phyloP scores from a whole-genome alignment of 2,329 filamentous ascomycete species.

The Colletotrichum phormii region DNA sequence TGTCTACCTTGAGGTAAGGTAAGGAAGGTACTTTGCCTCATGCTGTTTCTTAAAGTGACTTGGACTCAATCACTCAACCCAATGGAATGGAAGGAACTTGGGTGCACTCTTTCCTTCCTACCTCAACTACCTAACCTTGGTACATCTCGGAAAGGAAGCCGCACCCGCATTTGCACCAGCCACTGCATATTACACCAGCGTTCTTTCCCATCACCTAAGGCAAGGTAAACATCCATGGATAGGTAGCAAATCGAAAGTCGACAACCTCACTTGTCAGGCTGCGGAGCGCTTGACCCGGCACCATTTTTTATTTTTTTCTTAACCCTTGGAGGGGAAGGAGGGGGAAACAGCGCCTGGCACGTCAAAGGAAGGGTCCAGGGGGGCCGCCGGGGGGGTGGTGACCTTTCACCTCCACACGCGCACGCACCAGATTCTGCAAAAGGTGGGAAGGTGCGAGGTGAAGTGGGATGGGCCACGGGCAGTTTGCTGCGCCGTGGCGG shows the following conservation, averaged over 20 bases:
- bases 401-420: slow-evolving; percentile 22
- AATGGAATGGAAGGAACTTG: background rate
- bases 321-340: slow-evolving; percentile 19
- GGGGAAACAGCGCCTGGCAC: slow-evolving; percentile 17
- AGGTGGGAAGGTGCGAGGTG: slow-evolving; percentile 12
- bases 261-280: slow-evolving; percentile 1
- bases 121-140: background rate
- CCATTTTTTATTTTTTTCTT: slow-evolving; percentile 14
- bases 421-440: slow-evolving; percentile 27
- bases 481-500: slow-evolving; percentile 15
- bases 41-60: background rate
- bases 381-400: background rate
- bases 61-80: background rate
- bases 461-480: slow-evolving; percentile 26
- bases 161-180: slow-evolving; percentile 16
- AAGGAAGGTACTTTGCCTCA: no score
- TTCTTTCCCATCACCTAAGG: background rate
- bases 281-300: slow-evolving; percentile 37
- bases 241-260: background rate
- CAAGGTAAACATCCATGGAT: background rate
- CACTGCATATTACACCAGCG: background rate
- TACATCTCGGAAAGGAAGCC: slow-evolving; percentile 26
- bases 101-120: no score
- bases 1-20: background rate
- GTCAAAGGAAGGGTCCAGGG: slow-evolving; percentile 1